These are phyloP conservation scores for Plasmodium cynomolgi DNA, from an alignment of 169 alveolate genomes.

Conservation along the genomic window DNA sequence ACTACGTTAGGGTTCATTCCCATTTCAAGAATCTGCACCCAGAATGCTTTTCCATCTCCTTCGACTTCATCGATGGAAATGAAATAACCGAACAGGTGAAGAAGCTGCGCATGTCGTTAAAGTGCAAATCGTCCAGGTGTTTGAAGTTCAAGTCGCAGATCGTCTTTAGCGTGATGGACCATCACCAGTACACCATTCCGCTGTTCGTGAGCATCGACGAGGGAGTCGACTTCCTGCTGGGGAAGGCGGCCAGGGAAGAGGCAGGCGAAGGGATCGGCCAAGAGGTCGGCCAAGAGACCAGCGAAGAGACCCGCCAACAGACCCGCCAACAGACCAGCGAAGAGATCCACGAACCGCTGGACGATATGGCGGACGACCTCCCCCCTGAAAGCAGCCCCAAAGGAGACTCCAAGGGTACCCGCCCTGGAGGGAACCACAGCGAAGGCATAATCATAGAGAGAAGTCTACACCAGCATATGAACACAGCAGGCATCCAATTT, in stretches of 20 bases:
- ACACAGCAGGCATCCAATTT: not conserved
- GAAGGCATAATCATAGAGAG: not conserved
- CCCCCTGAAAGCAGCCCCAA: not conserved
- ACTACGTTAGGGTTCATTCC: constrained; percentile 33
- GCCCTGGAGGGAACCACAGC: not conserved
- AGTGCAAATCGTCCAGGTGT: constrained; percentile 12
- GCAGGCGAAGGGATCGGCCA: too few relatives aligned
- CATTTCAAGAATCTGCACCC: constrained; percentile 12
- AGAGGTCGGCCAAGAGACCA: not conserved
- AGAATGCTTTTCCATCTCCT: constrained; percentile 23
- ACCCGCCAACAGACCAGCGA: too few relatives aligned
- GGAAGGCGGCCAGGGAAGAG: not conserved
- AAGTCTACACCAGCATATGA: not conserved
- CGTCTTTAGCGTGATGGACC: constrained; percentile 26
- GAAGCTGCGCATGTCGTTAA: constrained; percentile 21
- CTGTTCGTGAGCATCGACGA: constrained; percentile 49
- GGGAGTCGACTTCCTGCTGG: constrained; percentile 34
- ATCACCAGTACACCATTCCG: constrained; percentile 41
- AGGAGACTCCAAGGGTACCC: not conserved
- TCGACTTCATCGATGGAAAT: constrained; percentile 22
- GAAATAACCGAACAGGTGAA: constrained; percentile 26
- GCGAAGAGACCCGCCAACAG: not conserved
- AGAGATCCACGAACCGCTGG: not conserved
- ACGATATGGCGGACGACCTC: not conserved
- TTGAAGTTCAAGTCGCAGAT: constrained; percentile 18